Conservation (phyloP, 192 early-diverging fungal genomes). For the Coemansia sp. region DNA sequence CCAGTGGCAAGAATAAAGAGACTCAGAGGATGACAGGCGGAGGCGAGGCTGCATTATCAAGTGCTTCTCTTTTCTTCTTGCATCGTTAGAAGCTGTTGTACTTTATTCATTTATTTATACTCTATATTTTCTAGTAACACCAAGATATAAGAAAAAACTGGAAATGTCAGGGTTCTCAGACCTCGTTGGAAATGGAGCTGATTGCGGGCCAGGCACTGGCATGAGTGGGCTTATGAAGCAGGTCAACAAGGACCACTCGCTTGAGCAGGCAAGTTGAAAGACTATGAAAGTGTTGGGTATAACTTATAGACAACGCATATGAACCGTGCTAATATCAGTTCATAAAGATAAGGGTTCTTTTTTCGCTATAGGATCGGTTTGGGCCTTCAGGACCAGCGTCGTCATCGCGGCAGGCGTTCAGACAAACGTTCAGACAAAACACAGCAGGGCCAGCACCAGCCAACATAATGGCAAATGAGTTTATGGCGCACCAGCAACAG, state of each 20-base stretch:
- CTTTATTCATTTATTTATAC: not conserved
- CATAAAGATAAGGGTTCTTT: not conserved
- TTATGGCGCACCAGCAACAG: slow-evolving; percentile 24
- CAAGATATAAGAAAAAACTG: slow-evolving; percentile 1
- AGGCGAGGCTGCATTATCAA: not conserved
- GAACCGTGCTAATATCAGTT: too few relatives aligned
- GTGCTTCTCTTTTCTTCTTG: not conserved
- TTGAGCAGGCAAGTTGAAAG: slow-evolving; percentile 65
- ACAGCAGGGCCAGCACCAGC: slow-evolving; percentile 19
- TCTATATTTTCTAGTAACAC: slow-evolving; percentile 4
- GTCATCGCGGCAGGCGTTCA: slow-evolving; percentile 41
- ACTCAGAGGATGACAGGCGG: too few relatives aligned
- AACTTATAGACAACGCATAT: too few relatives aligned
- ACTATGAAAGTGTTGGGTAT: too few relatives aligned
- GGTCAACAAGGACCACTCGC: slow-evolving; percentile 70
- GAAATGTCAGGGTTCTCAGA: slow-evolving; percentile 59
- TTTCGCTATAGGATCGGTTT: slow-evolving; percentile 35
- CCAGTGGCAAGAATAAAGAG: too few relatives aligned
- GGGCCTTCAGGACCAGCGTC: slow-evolving; percentile 31
- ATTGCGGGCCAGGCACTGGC: slow-evolving; percentile 76
- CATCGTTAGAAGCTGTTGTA: not conserved
- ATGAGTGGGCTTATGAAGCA: slow-evolving; percentile 77
- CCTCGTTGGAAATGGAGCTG: slow-evolving; percentile 62
- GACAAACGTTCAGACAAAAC: slow-evolving; percentile 39
- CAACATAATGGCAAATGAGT: slow-evolving; percentile 17